Percentiles rank a stretch among this genome's conserved stretches.
Conservation (phyloP, 139 green algal species). For the Auxenochlorella protothecoides region DNA sequence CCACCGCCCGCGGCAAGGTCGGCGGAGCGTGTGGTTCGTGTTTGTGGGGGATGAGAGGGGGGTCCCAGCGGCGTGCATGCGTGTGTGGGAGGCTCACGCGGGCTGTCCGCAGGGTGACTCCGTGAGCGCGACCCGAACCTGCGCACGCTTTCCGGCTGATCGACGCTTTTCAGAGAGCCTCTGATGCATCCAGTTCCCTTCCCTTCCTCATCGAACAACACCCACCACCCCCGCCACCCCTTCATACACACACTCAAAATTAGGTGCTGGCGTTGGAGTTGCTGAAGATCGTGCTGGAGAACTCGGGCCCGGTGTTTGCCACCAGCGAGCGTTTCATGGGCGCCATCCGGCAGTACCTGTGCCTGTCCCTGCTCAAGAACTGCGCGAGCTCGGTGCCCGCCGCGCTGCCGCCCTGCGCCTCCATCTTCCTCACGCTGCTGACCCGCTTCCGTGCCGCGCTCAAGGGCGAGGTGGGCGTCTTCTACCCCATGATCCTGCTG, state of each 20-base stretch:
- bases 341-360: constrained; percentile 92
- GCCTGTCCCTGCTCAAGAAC: constrained; percentile 93
- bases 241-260: not conserved
- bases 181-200: not conserved
- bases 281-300: constrained; percentile 92
- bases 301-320: constrained; percentile 76
- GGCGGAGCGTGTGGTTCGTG: not conserved
- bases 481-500: constrained; percentile 96
- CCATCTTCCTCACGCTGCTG: constrained; percentile 89
- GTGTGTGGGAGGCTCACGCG: no score
- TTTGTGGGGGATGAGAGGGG: not conserved
- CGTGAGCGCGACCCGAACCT: no score
- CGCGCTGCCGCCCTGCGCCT: constrained; percentile 54
- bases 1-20: constrained; percentile 57
- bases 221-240: no score
- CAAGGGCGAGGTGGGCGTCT: constrained; percentile 92
- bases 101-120: no score
- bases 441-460: constrained; percentile 65
- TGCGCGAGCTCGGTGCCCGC: constrained; percentile 41
- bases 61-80: not conserved
- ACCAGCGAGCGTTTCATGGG: constrained; percentile 65
- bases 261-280: constrained; percentile 90
- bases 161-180: no score
- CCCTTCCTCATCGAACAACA: no score
- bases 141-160: no score